Percentiles rank a stretch among this genome's conserved stretches.
Conservation (phyloP, 2,329 filamentous ascomycete genomes). For the Gnomoniopsis smithogilvyi region DNA sequence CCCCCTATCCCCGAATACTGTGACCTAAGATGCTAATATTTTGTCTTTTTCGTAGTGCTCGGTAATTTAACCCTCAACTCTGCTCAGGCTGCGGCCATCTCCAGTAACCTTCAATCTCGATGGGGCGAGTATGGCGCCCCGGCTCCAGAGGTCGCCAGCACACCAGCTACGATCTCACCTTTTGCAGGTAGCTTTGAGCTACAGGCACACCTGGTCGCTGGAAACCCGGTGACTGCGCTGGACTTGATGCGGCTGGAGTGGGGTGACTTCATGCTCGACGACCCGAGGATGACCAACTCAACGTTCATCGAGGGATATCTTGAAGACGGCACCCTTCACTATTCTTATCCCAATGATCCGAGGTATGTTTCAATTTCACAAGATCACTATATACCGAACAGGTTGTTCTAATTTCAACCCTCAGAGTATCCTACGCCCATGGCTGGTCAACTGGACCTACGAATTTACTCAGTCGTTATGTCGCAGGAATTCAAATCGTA, state of each 20-base stretch:
- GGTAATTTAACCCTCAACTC: constrained; percentile 11
- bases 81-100: constrained; percentile 7
- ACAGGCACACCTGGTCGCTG: constrained; percentile 27
- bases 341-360: constrained; percentile 44
- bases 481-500: constrained; percentile 40
- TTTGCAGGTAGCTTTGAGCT: constrained; percentile 33
- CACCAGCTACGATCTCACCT: constrained; percentile 32
- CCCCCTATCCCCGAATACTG: too few species aligned
- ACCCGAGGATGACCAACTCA: constrained; percentile 49
- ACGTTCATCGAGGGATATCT: constrained; percentile 51
- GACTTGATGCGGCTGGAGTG: constrained; percentile 28
- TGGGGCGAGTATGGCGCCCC: constrained; percentile 22
- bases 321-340: constrained; percentile 41
- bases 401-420: background rate
- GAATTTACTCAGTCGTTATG: constrained; percentile 32
- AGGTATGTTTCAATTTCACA: background rate
- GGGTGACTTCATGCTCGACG: constrained; percentile 50
- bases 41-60: background rate
- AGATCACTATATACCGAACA: too few species aligned
- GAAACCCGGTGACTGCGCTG: constrained; percentile 23
- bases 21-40: background rate
- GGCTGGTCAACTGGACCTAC: constrained; percentile 35
- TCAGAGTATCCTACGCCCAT: constrained; percentile 29
- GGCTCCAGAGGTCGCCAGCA: constrained; percentile 25
- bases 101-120: constrained; percentile 16